Evolutionary conservation across 169 alveolate genomes (phyloP), one percentile per base, ranked within the genome.

Genomic region (Cryptosporidium andersoni): DNA sequence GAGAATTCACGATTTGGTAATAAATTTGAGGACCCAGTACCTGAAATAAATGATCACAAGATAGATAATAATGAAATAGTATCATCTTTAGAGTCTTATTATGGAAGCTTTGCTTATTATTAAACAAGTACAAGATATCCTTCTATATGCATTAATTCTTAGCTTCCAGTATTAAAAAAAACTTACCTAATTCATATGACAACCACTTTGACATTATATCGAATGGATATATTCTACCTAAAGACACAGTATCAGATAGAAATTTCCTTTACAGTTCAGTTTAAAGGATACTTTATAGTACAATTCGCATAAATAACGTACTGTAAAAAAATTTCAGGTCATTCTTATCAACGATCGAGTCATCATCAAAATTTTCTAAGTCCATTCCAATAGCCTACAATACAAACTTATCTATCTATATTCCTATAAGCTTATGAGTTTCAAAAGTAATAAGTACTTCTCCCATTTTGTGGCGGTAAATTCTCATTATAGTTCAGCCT

Each of bases 191-290:
- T 43, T 9, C 9, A 14, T 74, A 74, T 25, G 85, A 56, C 6
- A 74, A 68, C 85, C 85, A 74, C 25, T 60, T 74, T 56, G 74
- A 66, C 63, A 74, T 9, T 45, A 36, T 58, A 60, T 34, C 45
- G 45, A 74, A 74, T 5, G 85, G 85, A 40, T 74, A 74, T 8
- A 74, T 74, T 74, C 60, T 74, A 16, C 64, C 85, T 74, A n/a
- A 16, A 25, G 7, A 14, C 4, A 4, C 16, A 12, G 36, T 34
- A 39, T 34, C 37, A 14, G 14, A 16, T 9, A 1, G 14, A 8
- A 40, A 5, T 39, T 47, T 37, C 51, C 37, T 14, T 11, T 56
- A 34, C 9, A 7, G 11, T 16, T 12, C 2, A 0, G 3, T n/a
- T 2, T 9, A 2, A 2, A 8, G 8, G 25, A 1, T 49, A 49